Evolutionary conservation across 208 protist genomes (phyloP), one percentile per base, ranked within the genome.

Genomic region (Angomonas ambiguus): DNA sequence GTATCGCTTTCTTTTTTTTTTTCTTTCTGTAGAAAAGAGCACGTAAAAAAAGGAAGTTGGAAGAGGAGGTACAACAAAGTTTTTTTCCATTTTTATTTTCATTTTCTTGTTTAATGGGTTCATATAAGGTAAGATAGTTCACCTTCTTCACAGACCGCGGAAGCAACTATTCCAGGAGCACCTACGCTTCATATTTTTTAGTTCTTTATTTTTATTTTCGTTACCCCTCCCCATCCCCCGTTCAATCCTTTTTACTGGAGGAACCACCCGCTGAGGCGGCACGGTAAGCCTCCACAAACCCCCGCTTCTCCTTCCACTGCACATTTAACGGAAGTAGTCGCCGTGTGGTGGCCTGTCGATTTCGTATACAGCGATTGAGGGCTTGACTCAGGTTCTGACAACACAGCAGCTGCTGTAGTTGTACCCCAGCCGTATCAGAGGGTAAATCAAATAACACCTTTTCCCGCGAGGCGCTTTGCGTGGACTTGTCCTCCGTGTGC

Each of bases 221-320:
- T 41, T 41, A 41, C 13, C n/a, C n/a, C n/a, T n/a, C n/a, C n/a
- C n/a, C n/a, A 45, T n/a, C 8, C 38, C 8, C 38, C 38, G 38
- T 45, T 45, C 38, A 45, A 8, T 53, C 20, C 20, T 53, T 53
- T 20, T 53, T 53, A 5, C 24, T 53, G 10, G 45, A 27, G 18
- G 8, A 8, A 8, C 45, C 45, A 24, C 45, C 20, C 18, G 20
- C 45, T 22, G 3, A 20, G 18, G 24, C 45, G 18, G 18, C 65
- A 32, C 41, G 34, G 62, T 74, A 89, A 28, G 74, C 74, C 42
- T 83, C 74, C 32, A 82, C 73, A 65, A 82, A 88, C 6, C 82
- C 82, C 32, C 56, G 67, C 61, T 90, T 91, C 34, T 91, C 82
- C 22, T 65, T 62, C 28, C 82, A 32, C 2, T 84, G 79, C 1